phyloP scores from a whole-genome alignment of 352 stramenopile genomes.

The Phytopythium boreale region DNA sequence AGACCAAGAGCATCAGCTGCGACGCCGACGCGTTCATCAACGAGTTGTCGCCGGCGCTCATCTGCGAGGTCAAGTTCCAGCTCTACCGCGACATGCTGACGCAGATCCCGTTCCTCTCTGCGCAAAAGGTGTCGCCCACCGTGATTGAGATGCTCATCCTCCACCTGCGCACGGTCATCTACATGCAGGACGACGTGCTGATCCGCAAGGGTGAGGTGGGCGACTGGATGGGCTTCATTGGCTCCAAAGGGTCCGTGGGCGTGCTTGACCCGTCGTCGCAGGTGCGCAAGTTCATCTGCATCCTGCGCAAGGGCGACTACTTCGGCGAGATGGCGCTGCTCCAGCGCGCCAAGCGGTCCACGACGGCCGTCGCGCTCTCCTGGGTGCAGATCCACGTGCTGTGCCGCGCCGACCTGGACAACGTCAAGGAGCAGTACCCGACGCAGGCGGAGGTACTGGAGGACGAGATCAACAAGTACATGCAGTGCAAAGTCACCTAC shows the following conservation, averaged over 20 bases:
- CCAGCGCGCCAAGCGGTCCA: constrained; percentile 59
- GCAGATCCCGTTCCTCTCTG: constrained; percentile 73
- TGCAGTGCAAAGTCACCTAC: constrained; percentile 59
- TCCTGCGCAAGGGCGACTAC: constrained; percentile 70
- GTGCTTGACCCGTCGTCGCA: constrained; percentile 56
- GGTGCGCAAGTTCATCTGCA: constrained; percentile 49
- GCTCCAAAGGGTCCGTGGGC: constrained; percentile 60
- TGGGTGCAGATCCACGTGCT: constrained; percentile 78
- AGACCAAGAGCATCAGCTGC: constrained; percentile 58
- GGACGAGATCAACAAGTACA: constrained; percentile 77
- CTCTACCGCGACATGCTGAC: constrained; percentile 77
- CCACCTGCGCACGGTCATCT: constrained; percentile 67
- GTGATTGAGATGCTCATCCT: constrained; percentile 81
- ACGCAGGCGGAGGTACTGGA: constrained; percentile 55
- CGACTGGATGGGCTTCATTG: constrained; percentile 85
- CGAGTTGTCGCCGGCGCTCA: constrained; percentile 61
- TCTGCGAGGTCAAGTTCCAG: constrained; percentile 79
- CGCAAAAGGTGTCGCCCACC: constrained; percentile 52
- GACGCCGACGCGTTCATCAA: constrained; percentile 77
- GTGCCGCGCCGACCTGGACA: constrained; percentile 51
- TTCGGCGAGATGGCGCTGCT: constrained; percentile 77
- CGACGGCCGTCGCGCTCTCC: constrained; percentile 60
- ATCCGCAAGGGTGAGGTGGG: constrained; percentile 79
- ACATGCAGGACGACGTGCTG: constrained; percentile 79
- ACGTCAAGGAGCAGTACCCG: constrained; percentile 60